Evolutionary conservation across 805 yeast species (phyloP).

Genomic region (Maudiozyma turicensis): DNA sequence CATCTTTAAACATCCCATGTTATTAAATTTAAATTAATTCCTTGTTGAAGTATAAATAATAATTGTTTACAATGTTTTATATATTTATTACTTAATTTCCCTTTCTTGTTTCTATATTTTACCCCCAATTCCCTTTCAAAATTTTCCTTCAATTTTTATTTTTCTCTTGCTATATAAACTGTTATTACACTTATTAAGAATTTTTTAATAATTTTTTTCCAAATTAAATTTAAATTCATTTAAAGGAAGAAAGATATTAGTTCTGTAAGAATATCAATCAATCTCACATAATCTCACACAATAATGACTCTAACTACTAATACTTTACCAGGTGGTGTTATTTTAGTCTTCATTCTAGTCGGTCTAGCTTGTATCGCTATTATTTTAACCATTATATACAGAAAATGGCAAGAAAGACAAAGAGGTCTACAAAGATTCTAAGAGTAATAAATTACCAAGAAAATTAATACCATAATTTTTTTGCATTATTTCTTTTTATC

Average conservation of each 20-base stretch:
- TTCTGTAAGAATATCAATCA: conserved; percentile 1
- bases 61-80: background rate
- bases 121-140: background rate
- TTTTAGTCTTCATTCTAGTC: conserved; percentile 47
- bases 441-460: background rate
- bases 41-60: background rate
- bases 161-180: too few relatives aligned
- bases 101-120: background rate
- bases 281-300: conserved; percentile 1
- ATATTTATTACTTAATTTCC: background rate
- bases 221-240: too few relatives aligned
- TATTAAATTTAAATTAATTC: background rate
- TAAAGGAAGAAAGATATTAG: background rate
- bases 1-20: too few relatives aligned
- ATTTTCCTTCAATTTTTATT: background rate
- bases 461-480: background rate
- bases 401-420: conserved; percentile 30
- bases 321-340: conserved; percentile 66
- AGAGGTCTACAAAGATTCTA: conserved; percentile 32
- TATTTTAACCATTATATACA: conserved; percentile 24
- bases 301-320: conserved; percentile 21
- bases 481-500: background rate
- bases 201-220: too few relatives aligned
- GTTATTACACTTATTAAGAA: too few relatives aligned
- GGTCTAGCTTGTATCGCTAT: conserved; percentile 29